These are phyloP conservation scores for Kingdonia uniflora DNA, from an alignment of 164 flowering plant genomes.

Conservation along the genomic window DNA sequence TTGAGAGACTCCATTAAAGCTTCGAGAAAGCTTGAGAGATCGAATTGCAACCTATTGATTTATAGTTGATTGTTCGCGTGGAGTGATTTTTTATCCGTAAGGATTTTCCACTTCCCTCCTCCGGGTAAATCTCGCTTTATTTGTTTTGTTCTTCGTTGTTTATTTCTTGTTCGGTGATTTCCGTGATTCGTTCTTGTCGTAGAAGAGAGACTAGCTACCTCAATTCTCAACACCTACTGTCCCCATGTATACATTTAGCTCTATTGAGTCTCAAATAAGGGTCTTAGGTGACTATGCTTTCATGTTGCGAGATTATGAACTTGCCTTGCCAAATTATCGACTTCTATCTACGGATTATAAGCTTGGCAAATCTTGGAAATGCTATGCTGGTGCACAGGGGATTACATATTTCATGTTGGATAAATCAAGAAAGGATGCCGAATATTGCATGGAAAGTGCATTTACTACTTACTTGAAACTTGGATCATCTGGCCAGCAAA, in stretches of 20 bases:
- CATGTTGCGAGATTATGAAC: slow-evolving; percentile 95
- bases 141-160: too few relatives aligned
- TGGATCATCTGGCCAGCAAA: slow-evolving; percentile 61
- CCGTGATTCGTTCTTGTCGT: too few relatives aligned
- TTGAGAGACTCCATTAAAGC: too few relatives aligned
- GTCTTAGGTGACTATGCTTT: slow-evolving; percentile 94
- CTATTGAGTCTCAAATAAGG: slow-evolving; percentile 92
- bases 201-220: too few relatives aligned
- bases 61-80: too few relatives aligned
- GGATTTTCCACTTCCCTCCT: too few relatives aligned
- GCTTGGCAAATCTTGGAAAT: slow-evolving; percentile 96
- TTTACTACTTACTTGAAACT: slow-evolving; percentile 28
- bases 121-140: too few relatives aligned
- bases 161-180: too few relatives aligned
- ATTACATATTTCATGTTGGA: slow-evolving; percentile 79
- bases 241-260: slow-evolving; percentile 88
- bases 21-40: too few relatives aligned
- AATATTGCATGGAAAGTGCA: slow-evolving; percentile 95
- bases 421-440: slow-evolving; percentile 90
- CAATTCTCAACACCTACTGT: too few relatives aligned
- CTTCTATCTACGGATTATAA: slow-evolving; percentile 92
- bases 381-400: slow-evolving; percentile 97
- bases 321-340: slow-evolving; percentile 90
- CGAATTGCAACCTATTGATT: too few relatives aligned
- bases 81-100: too few relatives aligned